Percentiles rank a stretch among this genome's conserved stretches.
Conservation (phyloP, 73 alveolate species). For the Vitrella brassicaformis region DNA sequence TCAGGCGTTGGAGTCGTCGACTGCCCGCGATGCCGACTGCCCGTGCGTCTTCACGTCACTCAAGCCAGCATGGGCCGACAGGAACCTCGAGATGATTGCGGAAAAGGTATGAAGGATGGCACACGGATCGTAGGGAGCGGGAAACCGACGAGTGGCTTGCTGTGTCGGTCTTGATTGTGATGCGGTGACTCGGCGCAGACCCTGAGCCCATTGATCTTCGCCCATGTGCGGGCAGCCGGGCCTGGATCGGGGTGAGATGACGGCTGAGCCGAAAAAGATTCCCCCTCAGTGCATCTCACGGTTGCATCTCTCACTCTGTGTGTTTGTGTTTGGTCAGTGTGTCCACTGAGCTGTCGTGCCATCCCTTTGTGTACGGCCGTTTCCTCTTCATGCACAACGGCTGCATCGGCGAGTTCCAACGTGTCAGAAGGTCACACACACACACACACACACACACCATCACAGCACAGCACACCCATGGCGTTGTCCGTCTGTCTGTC, state of each 20-base stretch:
- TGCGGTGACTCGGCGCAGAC: no score
- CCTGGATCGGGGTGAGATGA: not conserved
- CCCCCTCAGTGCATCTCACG: not conserved
- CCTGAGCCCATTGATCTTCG: not conserved
- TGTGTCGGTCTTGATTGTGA: no score
- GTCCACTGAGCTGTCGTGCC: not conserved
- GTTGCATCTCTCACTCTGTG: not conserved
- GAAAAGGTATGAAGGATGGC: conserved; percentile 1
- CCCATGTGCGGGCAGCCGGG: conserved; percentile 3
- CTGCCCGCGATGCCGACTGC: not conserved
- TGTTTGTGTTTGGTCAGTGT: not conserved
- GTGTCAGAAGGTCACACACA: not conserved
- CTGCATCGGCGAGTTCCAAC: not conserved
- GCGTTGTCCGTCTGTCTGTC: not conserved
- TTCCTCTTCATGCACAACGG: conserved; percentile 3
- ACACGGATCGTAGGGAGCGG: no score
- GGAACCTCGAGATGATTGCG: not conserved
- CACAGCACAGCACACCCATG: not conserved
- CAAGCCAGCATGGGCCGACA: not conserved
- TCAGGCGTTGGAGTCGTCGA: not conserved
- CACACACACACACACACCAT: no score
- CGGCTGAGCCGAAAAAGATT: not conserved
- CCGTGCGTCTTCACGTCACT: not conserved
- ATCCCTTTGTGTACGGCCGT: not conserved
- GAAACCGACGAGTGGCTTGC: no score